These are phyloP conservation scores for Scleroderma citrinum DNA, from an alignment of 768 basidiomycete species.

Conservation along the genomic window DNA sequence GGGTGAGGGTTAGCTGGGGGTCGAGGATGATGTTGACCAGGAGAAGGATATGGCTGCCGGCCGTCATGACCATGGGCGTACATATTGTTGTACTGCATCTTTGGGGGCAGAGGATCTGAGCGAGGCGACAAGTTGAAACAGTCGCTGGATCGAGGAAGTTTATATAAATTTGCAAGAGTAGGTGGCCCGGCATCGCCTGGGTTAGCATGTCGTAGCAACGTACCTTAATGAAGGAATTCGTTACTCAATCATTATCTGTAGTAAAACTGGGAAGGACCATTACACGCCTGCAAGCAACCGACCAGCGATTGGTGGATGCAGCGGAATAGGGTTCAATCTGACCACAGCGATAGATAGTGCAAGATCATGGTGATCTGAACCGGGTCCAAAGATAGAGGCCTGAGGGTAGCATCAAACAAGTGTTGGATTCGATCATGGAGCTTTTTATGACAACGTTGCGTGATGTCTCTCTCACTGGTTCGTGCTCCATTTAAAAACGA, in stretches of 20 bases:
- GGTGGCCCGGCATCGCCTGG: constrained; percentile 30
- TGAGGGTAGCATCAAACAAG: constrained; percentile 16
- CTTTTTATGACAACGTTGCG: constrained; percentile 23
- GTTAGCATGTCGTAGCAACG: constrained; percentile 31
- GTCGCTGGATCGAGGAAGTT: constrained; percentile 12
- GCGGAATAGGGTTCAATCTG: constrained; percentile 11
- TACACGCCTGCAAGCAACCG: constrained; percentile 30
- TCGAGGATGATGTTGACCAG: constrained; percentile 8
- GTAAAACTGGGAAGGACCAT: constrained; percentile 27
- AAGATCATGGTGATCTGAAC: constrained; percentile 13
- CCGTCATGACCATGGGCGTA: constrained; percentile 14
- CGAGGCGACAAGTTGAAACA: constrained; percentile 5
- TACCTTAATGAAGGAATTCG: constrained; percentile 32
- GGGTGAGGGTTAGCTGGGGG: constrained; percentile 14
- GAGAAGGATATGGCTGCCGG: constrained; percentile 12
- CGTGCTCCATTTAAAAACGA: constrained; percentile 22
- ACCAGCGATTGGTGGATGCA: constrained; percentile 27
- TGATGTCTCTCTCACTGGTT: constrained; percentile 24
- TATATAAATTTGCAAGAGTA: constrained; percentile 31
- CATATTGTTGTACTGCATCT: constrained; percentile 23
- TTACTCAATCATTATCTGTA: constrained; percentile 36
- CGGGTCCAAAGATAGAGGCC: constrained; percentile 17
- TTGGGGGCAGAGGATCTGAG: constrained; percentile 2
- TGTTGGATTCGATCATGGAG: constrained; percentile 28
- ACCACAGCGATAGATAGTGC: constrained; percentile 22